These are phyloP conservation scores for Podaxis sp. DNA, from an alignment of 768 basidiomycete genomes.

Conservation along the genomic window DNA sequence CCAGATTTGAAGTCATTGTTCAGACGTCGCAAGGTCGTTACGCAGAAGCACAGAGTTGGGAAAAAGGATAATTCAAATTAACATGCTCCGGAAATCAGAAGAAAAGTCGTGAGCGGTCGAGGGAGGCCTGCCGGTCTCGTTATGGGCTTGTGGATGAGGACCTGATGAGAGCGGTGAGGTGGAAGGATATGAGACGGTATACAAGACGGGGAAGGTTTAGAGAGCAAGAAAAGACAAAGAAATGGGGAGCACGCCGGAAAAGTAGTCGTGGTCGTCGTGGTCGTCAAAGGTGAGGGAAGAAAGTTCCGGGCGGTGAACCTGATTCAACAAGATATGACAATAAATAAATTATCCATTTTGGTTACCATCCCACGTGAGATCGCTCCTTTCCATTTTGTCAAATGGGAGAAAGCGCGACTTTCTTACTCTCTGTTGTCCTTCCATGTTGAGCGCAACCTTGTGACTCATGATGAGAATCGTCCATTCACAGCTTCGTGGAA, in stretches of 20 bases:
- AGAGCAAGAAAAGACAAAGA: conserved; percentile 2
- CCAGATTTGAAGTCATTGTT: conserved; percentile 8
- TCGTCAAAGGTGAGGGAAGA: conserved; percentile 16
- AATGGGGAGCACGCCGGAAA: conserved; percentile 7
- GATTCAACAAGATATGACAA: conserved; percentile 14
- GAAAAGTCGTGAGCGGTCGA: neutral
- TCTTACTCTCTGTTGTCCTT: neutral
- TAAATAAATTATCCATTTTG: conserved; percentile 14
- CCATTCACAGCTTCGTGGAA: neutral
- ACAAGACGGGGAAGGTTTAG: neutral
- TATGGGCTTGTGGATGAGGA: neutral
- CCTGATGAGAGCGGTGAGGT: neutral
- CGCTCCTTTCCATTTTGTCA: neutral
- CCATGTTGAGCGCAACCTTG: neutral
- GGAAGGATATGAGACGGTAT: neutral
- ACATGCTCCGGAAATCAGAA: conserved; percentile 27
- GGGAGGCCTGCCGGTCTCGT: neutral
- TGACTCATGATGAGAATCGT: neutral
- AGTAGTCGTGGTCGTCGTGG: conserved; percentile 23
- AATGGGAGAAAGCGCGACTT: neutral
- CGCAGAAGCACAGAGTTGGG: conserved; percentile 21
- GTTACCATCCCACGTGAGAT: conserved; percentile 12
- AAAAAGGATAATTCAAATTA: conserved; percentile 21
- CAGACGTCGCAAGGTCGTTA: conserved; percentile 15
- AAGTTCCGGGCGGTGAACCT: conserved; percentile 12